Evolutionary conservation across 192 early-diverging fungal species (phyloP).

Genomic region (Coemansia sp.): DNA sequence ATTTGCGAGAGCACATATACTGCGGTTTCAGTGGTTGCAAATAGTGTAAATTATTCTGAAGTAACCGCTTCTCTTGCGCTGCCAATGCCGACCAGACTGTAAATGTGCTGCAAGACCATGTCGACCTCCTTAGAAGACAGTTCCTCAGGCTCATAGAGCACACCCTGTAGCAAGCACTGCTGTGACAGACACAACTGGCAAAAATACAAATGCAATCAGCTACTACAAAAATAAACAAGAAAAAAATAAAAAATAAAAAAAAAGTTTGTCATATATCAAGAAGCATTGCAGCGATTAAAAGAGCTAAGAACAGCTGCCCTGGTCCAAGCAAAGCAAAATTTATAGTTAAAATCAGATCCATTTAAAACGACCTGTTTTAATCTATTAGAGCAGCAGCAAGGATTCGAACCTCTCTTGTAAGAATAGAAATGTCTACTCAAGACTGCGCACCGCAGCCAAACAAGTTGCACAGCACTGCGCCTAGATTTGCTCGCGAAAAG

Average conservation of each 20-base stretch:
- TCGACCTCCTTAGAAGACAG: conserved; percentile 10
- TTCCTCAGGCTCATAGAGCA: conserved; percentile 10
- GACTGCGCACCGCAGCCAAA: not conserved
- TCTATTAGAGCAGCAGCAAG: conserved; percentile 43
- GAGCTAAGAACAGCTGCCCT: no score
- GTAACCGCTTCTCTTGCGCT: not conserved
- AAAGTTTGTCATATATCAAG: not conserved
- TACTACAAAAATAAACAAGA: not conserved
- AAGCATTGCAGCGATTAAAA: not conserved
- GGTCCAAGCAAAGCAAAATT: conserved; percentile 13
- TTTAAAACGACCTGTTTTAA: conserved; percentile 38
- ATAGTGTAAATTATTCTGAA: not conserved
- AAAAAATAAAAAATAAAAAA: not conserved
- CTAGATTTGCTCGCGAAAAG: not conserved
- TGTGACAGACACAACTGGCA: conserved; percentile 5
- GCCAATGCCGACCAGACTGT: not conserved
- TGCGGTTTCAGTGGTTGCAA: not conserved
- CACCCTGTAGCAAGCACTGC: not conserved
- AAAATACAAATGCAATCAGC: conserved; percentile 3
- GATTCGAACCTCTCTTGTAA: conserved; percentile 35
- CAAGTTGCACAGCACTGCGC: not conserved
- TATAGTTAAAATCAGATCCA: conserved; percentile 40
- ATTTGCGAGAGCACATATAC: not conserved
- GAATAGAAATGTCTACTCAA: not conserved
- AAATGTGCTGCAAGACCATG: not conserved